Conservation (phyloP, 768 basidiomycete genomes). For the Lentinula boryana region DNA sequence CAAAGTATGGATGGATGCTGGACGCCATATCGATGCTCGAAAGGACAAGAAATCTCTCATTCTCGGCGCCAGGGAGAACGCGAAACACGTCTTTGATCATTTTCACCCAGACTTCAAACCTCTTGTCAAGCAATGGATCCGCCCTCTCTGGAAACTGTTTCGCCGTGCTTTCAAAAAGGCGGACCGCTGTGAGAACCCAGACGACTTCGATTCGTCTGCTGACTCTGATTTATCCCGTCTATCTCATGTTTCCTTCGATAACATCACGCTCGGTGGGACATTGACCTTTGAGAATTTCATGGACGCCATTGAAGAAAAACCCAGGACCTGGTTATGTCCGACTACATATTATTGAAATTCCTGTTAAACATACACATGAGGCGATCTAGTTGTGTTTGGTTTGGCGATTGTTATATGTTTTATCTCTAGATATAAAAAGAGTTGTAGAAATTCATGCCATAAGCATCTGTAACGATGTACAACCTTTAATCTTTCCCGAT, state of each 20-base stretch:
- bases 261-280: not conserved
- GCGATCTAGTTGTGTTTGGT: no score
- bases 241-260: not conserved
- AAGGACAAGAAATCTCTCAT: not conserved
- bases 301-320: not conserved
- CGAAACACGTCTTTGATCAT: not conserved
- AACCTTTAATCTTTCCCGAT: no score
- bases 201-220: not conserved
- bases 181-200: not conserved
- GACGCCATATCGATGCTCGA: not conserved
- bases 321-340: not conserved
- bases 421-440: no score
- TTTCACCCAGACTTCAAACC: not conserved
- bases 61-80: no score
- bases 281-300: conserved; percentile 1
- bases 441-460: no score
- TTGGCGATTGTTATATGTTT: no score
- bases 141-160: not conserved
- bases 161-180: not conserved
- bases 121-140: not conserved
- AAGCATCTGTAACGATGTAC: no score
- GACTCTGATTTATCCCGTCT: not conserved
- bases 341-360: no score
- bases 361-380: no score
- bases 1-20: not conserved